These are phyloP conservation scores for Monosporascus sp. DNA, from an alignment of 2,329 filamentous ascomycete species.

Conservation along the genomic window DNA sequence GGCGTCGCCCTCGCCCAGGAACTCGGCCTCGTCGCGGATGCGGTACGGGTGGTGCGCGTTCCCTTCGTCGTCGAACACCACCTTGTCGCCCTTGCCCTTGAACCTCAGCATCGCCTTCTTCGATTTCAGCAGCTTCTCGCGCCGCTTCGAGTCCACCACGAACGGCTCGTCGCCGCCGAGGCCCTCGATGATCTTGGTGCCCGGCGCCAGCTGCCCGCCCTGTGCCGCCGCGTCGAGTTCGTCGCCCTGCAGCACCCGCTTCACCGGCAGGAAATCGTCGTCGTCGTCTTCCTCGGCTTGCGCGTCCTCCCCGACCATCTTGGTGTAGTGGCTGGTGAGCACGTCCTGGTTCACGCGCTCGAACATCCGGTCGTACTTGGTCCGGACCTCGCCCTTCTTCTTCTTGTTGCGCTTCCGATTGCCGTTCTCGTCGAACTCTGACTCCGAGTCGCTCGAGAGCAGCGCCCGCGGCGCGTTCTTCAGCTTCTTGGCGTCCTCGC, in stretches of 20 bases:
- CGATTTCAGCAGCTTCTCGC: constrained; percentile 89
- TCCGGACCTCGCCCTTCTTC: constrained; percentile 70
- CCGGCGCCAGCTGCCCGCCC: constrained; percentile 35
- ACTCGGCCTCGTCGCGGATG: constrained; percentile 78
- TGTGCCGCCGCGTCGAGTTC: constrained; percentile 48
- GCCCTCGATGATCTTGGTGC: constrained; percentile 57
- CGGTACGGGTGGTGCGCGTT: constrained; percentile 81
- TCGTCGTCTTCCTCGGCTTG: constrained; percentile 40
- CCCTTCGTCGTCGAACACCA: constrained; percentile 91
- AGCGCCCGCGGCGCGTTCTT: constrained; percentile 78
- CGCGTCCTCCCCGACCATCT: constrained; percentile 63
- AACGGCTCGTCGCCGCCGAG: constrained; percentile 67
- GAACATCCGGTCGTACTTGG: constrained; percentile 98
- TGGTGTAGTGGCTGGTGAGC: constrained; percentile 86
- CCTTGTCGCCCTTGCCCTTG: constrained; percentile 77
- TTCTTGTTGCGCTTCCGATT: constrained; percentile 36
- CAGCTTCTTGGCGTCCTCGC: constrained; percentile 75
- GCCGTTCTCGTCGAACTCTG: constrained; percentile 49
- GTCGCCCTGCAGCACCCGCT: constrained; percentile 73
- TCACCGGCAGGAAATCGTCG: constrained; percentile 82
- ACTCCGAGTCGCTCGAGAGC: constrained; percentile 57
- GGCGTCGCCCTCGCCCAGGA: constrained; percentile 67
- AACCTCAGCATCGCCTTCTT: constrained; percentile 93
- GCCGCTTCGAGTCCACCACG: constrained; percentile 87
- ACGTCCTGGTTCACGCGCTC: constrained; percentile 95